Conservation (phyloP, 2,329 filamentous ascomycete genomes). For the Didymella pomorum region DNA sequence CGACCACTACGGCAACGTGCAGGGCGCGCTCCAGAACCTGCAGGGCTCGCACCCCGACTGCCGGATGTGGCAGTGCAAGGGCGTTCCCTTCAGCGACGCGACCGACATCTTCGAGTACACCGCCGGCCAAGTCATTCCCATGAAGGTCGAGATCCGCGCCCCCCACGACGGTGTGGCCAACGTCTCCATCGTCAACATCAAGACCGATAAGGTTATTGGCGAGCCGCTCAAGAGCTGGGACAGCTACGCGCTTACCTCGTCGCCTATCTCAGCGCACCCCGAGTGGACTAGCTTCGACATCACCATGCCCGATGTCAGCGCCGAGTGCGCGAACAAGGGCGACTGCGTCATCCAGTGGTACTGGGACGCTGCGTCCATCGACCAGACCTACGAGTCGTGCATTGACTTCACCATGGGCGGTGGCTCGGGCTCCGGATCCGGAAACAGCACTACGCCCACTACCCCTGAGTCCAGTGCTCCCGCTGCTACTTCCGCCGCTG, state of each 20-base stretch:
- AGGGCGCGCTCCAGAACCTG: conserved; percentile 61
- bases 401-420: conserved; percentile 63
- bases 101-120: conserved; percentile 62
- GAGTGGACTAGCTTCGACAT: conserved; percentile 61
- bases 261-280: conserved; percentile 49
- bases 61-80: conserved; percentile 66
- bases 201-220: conserved; percentile 62
- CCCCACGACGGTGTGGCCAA: conserved; percentile 66
- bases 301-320: conserved; percentile 62
- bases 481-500: conserved; percentile 9
- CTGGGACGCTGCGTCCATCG: conserved; percentile 64
- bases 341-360: conserved; percentile 68
- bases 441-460: conserved; percentile 3
- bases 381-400: conserved; percentile 71
- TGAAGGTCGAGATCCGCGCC: conserved; percentile 59
- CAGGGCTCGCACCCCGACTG: conserved; percentile 58
- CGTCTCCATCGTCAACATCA: conserved; percentile 65
- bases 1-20: conserved; percentile 66
- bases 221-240: conserved; percentile 63
- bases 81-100: conserved; percentile 63
- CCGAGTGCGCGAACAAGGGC: conserved; percentile 58
- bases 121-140: conserved; percentile 57
- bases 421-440: conserved; percentile 24
- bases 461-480: conserved; percentile 17
- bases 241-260: conserved; percentile 61